A percentile compares a stretch with the other conserved stretches of the same genome.
These are phyloP conservation scores for Yamadazyma membranifaciens DNA, from an alignment of 1,139 yeast species.

Conservation along the genomic window DNA sequence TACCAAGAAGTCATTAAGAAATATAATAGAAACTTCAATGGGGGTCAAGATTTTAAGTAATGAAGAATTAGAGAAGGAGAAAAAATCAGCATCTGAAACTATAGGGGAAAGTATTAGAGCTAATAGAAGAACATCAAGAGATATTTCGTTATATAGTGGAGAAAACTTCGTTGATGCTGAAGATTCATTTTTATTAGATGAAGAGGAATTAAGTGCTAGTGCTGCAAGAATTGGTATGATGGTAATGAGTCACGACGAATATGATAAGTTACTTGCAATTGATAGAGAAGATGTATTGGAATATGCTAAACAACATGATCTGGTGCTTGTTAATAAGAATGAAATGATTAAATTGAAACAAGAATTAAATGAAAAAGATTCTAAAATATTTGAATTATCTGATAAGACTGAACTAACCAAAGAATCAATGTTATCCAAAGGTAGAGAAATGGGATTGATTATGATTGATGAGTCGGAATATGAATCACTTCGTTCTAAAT, in stretches of 20 bases:
- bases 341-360: conserved; percentile 33
- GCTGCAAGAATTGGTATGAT: conserved; percentile 40
- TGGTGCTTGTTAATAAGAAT: conserved; percentile 22
- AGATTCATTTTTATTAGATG: conserved; percentile 29
- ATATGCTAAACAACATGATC: conserved; percentile 16
- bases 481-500: conserved; percentile 23
- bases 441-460: conserved; percentile 42
- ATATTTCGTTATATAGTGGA: conserved; percentile 15
- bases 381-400: conserved; percentile 26
- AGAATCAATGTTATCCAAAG: conserved; percentile 27
- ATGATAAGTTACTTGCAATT: conserved; percentile 15
- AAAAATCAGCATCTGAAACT: conserved; percentile 8
- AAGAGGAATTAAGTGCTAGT: conserved; percentile 26
- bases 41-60: conserved; percentile 4
- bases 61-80: conserved; percentile 5
- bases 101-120: conserved; percentile 14
- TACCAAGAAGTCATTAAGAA: conserved; percentile 4
- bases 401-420: conserved; percentile 16
- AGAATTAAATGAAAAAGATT: conserved; percentile 31
- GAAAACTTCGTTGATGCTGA: conserved; percentile 34
- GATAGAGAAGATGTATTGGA: conserved; percentile 17
- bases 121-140: conserved; percentile 16
- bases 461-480: conserved; percentile 30
- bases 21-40: conserved; percentile 4
- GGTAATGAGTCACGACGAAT: conserved; percentile 25